Evolutionary conservation across 73 alveolate genomes (phyloP), one percentile per base, ranked within the genome.

Genomic region (Symbiodinium pilosum): DNA sequence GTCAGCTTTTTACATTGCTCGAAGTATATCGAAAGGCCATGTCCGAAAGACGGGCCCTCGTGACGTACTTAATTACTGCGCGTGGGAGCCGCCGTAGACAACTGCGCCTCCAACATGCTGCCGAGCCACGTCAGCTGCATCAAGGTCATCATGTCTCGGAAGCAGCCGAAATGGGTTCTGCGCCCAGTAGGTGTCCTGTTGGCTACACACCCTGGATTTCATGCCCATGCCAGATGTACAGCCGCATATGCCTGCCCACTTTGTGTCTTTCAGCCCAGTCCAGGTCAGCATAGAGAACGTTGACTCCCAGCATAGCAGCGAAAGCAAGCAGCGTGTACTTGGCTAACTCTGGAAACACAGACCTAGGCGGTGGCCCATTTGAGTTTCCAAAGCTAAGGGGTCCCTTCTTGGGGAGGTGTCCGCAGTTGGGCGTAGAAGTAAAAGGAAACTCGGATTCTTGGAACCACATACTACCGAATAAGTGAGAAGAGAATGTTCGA

Each of bases 261-360:
- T 47, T 47, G 59, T 14, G 59, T 9, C 14, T 47, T 14, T 47
- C 21, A 42, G 34, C 24, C 44, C n/a, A 32, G n/a, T 91, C 97
- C 97, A 91, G 77, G 34, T 91, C 88, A 30, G 52, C 51, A 26
- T 44, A 91, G 34, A 91, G 97, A 42, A 91, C 88, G 32, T 47
- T 86, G 40, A 91, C 97, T 32, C 54, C 39, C 83, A 68, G 56
- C 77, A 42, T 85, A 24, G 97, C 97, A 12, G 97, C 97, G 20
- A 91, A 91, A 8, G 97, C 97, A 77, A 91, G 89, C 44, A 91
- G 42, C 21, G 97, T 69, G 54, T 91, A 91, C 77, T 91, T 91
- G 26, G 97, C 88, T 75, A 91, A 41, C 56, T 91, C 97, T 28
- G 97, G 97, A 43, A 91, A 91, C 42, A 91, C 88, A 11, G 97